Evolutionary conservation across 2,329 filamentous ascomycete genomes (phyloP).

Genomic region (Endoconidiophora polonica): DNA sequence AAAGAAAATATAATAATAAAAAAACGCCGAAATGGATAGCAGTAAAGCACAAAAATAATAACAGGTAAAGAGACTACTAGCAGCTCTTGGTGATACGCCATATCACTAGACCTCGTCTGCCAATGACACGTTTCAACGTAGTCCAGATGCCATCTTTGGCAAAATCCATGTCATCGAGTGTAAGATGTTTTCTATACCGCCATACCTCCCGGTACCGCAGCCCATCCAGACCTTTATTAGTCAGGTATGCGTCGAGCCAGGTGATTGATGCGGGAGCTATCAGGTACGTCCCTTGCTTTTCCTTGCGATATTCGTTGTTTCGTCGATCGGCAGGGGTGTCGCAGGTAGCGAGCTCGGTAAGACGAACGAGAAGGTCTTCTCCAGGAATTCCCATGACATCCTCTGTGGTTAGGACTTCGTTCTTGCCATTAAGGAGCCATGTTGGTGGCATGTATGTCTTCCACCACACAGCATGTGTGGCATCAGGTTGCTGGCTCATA

Average conservation of each 20-base stretch:
- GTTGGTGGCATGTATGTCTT: constrained; percentile 71
- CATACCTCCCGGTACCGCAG: constrained; percentile 54
- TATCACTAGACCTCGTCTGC: constrained; percentile 41
- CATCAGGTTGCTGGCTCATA: constrained; percentile 51
- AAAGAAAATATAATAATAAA: neutral
- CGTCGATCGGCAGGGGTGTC: constrained; percentile 39
- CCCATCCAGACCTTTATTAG: constrained; percentile 41
- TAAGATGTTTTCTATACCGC: constrained; percentile 50
- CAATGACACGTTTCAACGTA: constrained; percentile 51
- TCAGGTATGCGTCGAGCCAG: constrained; percentile 48
- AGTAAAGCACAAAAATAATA: constrained; percentile 13
- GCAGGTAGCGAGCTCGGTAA: constrained; percentile 45
- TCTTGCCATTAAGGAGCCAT: constrained; percentile 64
- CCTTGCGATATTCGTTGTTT: constrained; percentile 39
- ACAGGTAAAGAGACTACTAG: constrained; percentile 10
- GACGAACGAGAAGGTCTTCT: constrained; percentile 38
- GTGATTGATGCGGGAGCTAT: constrained; percentile 56
- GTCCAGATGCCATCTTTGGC: constrained; percentile 58
- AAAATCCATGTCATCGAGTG: constrained; percentile 68
- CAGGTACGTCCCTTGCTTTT: constrained; percentile 49
- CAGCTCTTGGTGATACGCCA: constrained; percentile 52
- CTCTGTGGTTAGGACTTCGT: constrained; percentile 49
- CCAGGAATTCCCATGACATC: constrained; percentile 61
- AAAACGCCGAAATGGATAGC: neutral
- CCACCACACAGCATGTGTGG: constrained; percentile 63